These are phyloP conservation scores for Berberis thunbergii DNA, from an alignment of 164 flowering plant genomes.

Conservation along the genomic window DNA sequence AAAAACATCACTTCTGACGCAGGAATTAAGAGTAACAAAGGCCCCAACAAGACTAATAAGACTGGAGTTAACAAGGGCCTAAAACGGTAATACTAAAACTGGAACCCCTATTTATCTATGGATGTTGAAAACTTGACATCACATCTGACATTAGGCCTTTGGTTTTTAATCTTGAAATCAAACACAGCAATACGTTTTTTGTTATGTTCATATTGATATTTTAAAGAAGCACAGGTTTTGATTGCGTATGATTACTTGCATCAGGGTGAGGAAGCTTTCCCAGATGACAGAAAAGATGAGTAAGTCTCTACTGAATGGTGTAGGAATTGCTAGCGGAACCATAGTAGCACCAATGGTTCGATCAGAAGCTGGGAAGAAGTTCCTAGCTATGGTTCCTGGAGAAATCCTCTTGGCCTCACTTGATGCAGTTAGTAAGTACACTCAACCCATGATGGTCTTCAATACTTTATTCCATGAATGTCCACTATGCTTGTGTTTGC, in stretches of 20 bases:
- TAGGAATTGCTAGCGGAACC: slow-evolving; percentile 47
- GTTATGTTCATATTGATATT: no score
- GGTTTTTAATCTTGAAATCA: no score
- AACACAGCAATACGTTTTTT: no score
- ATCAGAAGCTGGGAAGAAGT: slow-evolving; percentile 62
- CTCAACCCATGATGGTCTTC: background rate
- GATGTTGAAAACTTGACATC: background rate
- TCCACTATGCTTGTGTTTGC: no score
- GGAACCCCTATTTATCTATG: background rate
- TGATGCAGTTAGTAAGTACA: slow-evolving; percentile 73
- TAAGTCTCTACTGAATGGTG: slow-evolving; percentile 56
- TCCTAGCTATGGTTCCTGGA: slow-evolving; percentile 66
- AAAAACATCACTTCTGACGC: slow-evolving; percentile 13
- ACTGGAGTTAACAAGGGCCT: slow-evolving; percentile 40
- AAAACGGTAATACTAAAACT: slow-evolving; percentile 36
- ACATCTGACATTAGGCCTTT: background rate
- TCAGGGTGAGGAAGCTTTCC: slow-evolving; percentile 64
- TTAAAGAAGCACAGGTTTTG: background rate
- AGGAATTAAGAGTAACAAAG: slow-evolving; percentile 10
- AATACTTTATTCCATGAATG: no score
- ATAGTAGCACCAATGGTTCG: slow-evolving; percentile 48
- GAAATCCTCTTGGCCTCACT: slow-evolving; percentile 83
- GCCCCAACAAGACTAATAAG: slow-evolving; percentile 19
- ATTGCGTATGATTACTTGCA: background rate
- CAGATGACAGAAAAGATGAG: slow-evolving; percentile 77